Percentiles rank a stretch among this genome's conserved stretches.
These are phyloP conservation scores for Pseudogymnoascus verrucosus DNA, from an alignment of 2,329 filamentous ascomycete genomes.

Conservation along the genomic window DNA sequence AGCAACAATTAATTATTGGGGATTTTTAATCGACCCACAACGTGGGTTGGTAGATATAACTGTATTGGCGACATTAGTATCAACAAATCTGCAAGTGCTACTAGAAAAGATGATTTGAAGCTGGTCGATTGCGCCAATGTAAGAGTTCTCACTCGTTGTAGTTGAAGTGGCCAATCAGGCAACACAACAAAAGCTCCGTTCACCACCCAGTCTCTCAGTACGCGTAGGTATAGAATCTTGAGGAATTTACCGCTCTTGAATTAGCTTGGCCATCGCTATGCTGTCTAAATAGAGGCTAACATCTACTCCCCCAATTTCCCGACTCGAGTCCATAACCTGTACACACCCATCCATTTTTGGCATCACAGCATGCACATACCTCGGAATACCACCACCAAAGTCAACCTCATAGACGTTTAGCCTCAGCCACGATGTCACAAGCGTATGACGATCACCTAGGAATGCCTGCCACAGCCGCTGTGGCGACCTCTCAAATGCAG, in stretches of 20 bases:
- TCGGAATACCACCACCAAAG: constrained; percentile 25
- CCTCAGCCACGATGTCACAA: constrained; percentile 39
- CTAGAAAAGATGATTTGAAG: neutral
- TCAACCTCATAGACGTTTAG: constrained; percentile 34
- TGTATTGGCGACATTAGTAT: neutral
- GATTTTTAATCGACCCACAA: neutral
- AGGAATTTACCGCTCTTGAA: neutral
- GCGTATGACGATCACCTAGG: constrained; percentile 33
- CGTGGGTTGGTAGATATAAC: neutral
- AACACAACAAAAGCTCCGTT: neutral
- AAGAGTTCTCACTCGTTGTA: neutral
- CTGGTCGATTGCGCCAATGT: neutral
- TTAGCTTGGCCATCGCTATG: constrained; percentile 23
- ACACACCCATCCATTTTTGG: constrained; percentile 35
- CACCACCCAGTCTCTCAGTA: neutral
- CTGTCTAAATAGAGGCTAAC: constrained; percentile 29
- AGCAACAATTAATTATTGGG: neutral
- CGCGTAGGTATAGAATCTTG: no score
- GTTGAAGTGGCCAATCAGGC: neutral
- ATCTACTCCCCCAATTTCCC: constrained; percentile 25
- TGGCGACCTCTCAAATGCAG: constrained; percentile 35
- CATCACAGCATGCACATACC: constrained; percentile 37
- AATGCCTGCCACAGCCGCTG: constrained; percentile 42
- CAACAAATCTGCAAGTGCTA: neutral
- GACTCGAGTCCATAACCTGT: constrained; percentile 32